Percentiles rank a stretch among this genome's conserved stretches.
phyloP scores from a whole-genome alignment of 2,329 filamentous ascomycete species.

The Chrysoporthe puriensis region DNA sequence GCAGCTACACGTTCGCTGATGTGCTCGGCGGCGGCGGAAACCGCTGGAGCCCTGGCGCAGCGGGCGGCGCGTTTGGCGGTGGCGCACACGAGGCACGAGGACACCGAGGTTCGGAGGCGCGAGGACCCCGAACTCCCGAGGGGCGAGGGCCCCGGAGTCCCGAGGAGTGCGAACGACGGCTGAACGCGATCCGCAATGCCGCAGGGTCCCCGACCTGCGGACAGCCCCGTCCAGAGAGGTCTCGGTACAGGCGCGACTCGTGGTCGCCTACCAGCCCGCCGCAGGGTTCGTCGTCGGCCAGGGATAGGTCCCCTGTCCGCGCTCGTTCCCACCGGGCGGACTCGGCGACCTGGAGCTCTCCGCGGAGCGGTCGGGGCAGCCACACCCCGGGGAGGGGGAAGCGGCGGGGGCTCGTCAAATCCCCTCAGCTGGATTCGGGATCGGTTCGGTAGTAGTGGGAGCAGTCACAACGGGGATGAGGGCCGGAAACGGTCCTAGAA shows the following conservation, averaged over 20 bases:
- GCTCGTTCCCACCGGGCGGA: conserved; percentile 8
- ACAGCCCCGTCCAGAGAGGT: conserved; percentile 1
- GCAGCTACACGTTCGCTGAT: too few species aligned
- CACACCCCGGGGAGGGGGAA: conserved; percentile 3
- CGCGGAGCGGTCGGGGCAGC: conserved; percentile 12
- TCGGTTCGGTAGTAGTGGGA: conserved; percentile 27
- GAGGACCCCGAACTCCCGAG: background rate
- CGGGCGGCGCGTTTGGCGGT: conserved; percentile 4
- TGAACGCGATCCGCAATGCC: conserved; percentile 34
- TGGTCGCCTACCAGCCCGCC: conserved; percentile 28
- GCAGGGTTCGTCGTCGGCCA: conserved; percentile 19
- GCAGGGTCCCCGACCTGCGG: conserved; percentile 22
- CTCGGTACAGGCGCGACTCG: conserved; percentile 25
- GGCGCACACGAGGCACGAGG: conserved; percentile 12
- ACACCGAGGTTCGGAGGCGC: conserved; percentile 25
- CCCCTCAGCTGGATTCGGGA: conserved; percentile 35
- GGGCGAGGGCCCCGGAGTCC: conserved; percentile 23
- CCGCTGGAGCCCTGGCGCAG: background rate
- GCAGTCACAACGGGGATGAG: background rate
- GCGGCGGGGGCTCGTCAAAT: conserved; percentile 22
- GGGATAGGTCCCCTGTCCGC: conserved; percentile 25
- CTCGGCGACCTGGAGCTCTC: conserved; percentile 17
- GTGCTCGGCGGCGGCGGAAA: background rate
- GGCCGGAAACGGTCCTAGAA: conserved; percentile 27
- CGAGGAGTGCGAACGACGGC: conserved; percentile 30